phyloP scores from a whole-genome alignment of 2,329 filamentous ascomycete genomes.

The Botrytis squamosa region DNA sequence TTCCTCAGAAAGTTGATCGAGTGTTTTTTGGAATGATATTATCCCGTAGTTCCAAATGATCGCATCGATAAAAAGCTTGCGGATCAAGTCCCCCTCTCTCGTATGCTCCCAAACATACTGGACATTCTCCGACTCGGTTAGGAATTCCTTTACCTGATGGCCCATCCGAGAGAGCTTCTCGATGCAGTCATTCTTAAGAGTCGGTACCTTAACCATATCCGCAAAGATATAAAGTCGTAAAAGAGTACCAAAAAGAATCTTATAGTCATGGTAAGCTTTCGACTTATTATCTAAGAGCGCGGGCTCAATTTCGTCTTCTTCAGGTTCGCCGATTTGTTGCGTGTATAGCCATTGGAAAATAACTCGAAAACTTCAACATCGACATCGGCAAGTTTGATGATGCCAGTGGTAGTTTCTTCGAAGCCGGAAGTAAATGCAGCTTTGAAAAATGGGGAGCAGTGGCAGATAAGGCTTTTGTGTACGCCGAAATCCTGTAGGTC shows the following conservation, averaged over 20 bases:
- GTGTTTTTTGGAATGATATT: neutral
- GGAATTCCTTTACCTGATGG: neutral
- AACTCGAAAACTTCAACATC: conserved; percentile 17
- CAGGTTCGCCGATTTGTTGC: neutral
- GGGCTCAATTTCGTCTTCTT: neutral
- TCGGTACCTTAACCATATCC: conserved; percentile 13
- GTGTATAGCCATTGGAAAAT: conserved; percentile 25
- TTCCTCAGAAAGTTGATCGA: no score
- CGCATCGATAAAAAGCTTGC: conserved; percentile 20
- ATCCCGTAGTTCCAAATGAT: neutral
- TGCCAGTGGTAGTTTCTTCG: conserved; percentile 21
- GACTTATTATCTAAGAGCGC: neutral
- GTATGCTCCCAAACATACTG: conserved; percentile 18
- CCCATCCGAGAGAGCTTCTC: neutral
- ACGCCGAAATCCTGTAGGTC: conserved; percentile 25
- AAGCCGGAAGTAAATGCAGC: conserved; percentile 25
- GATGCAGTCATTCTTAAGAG: conserved; percentile 20
- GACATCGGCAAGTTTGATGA: conserved; percentile 20
- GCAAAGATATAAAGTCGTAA: conserved; percentile 23
- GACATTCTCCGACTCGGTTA: neutral
- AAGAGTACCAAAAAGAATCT: neutral
- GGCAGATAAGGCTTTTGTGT: conserved; percentile 27
- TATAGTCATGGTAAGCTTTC: neutral
- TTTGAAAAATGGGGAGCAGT: conserved; percentile 29
- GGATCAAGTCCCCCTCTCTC: neutral